These are phyloP conservation scores for Uronychia setigera DNA, from an alignment of 73 alveolate species.

Conservation along the genomic window DNA sequence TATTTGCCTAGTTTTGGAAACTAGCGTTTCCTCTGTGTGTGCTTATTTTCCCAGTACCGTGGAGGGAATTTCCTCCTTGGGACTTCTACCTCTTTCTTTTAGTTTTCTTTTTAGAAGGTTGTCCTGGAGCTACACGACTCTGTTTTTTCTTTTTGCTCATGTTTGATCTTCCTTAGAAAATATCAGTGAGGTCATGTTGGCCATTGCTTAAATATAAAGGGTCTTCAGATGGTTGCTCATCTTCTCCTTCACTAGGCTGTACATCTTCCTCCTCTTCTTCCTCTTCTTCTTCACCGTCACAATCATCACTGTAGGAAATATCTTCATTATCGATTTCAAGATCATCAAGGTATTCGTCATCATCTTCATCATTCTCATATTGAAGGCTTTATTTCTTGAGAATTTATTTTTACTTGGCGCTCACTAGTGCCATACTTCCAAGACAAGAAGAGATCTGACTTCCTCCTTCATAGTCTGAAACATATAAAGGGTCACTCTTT, in stretches of 20 bases:
- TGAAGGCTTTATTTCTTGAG: background rate
- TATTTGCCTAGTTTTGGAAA: too few species aligned
- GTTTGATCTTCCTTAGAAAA: background rate
- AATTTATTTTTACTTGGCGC: background rate
- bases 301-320: background rate
- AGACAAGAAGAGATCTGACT: background rate
- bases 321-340: background rate
- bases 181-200: background rate
- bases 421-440: too few species aligned
- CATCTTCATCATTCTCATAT: background rate
- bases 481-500: background rate
- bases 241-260: too few species aligned
- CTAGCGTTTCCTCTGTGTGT: too few species aligned
- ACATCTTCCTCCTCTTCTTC: background rate
- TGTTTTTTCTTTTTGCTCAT: background rate
- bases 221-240: background rate
- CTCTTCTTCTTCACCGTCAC: background rate
- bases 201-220: background rate
- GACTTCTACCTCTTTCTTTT: too few species aligned
- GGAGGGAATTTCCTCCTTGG: too few species aligned
- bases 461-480: background rate
- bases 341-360: background rate
- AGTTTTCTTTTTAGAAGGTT: too few species aligned
- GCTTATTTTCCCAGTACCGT: too few species aligned
- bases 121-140: too few species aligned